Evolutionary conservation across 768 basidiomycete genomes (phyloP), one percentile per base, ranked within the genome.

Genomic region (Piloderma croceum): DNA sequence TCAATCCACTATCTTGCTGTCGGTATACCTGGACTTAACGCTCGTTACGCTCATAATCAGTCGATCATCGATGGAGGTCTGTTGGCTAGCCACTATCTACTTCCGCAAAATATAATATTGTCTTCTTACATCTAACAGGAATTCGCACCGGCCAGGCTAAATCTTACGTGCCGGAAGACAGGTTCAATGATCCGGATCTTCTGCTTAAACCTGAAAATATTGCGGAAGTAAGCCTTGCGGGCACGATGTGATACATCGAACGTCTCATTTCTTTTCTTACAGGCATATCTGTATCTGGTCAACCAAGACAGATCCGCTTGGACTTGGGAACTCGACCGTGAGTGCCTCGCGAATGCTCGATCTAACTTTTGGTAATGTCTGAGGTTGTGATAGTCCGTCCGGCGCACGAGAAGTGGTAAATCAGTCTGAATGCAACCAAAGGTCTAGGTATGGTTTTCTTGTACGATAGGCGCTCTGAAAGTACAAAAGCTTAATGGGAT

Each of bases 301-400:
- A 72, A 77, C 37, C 86, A 87, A 60, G 81, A 83, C 38, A 70
- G 75, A 21, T 81, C 81, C 29, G 73, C 81, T 5, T 83, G 75
- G 81, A 80, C 82, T 7, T 89, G 83, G 83, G 85, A 88, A 54
- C 67, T 89, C 21, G 85, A 88, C 47, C 64, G 84, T 86, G 52
- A 65, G 83, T 63, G 3, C 36, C 15, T 18, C 32, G 32, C 23
- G n/a, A 3, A 3, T 6, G 1, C 21, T 18, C 20, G 2, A 13
- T n/a, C 19, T 10, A 15, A 6, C 2, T 19, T n/a, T 20, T 10
- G 5, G 23, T 10, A 24, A 39, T 1, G 37, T 36, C 5, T 19
- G n/a, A 21, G 20, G 20, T 18, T 17, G 24, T 38, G 2, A 1
- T 34, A 72, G 71, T 74, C 11, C 73, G 72, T 32, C 70, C 72